These are phyloP conservation scores for Hyaloraphidium curvatum DNA, from an alignment of 192 early-diverging fungal species.

Conservation along the genomic window DNA sequence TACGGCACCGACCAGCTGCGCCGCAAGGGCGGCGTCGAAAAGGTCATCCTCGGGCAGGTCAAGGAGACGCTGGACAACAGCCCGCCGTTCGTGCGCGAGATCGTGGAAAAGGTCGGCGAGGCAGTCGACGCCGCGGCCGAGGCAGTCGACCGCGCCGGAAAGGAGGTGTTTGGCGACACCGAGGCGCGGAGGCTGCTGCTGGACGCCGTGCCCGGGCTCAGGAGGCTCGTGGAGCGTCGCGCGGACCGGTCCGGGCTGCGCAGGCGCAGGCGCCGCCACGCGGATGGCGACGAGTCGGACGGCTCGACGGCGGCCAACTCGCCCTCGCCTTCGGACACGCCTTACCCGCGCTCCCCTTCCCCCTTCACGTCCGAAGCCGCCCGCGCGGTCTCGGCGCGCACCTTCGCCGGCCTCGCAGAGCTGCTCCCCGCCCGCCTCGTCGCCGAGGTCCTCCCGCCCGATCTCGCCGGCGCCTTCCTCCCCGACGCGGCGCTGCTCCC, in stretches of 20 bases:
- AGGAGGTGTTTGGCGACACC: not conserved
- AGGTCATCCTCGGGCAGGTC: constrained; percentile 18
- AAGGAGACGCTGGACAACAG: not conserved
- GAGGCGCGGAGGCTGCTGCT: too few species aligned
- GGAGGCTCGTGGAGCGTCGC: not conserved
- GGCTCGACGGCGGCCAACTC: not conserved
- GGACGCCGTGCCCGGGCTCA: too few species aligned
- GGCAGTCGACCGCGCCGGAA: not conserved
- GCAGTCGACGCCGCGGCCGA: not conserved
- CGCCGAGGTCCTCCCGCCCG: not conserved
- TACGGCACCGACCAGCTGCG: constrained; percentile 76
- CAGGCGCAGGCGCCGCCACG: not conserved
- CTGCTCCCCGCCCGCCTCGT: not conserved
- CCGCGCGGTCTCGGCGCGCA: too few species aligned
- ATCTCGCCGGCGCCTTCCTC: not conserved
- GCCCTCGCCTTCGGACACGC: not conserved
- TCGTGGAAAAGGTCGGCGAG: constrained; percentile 3
- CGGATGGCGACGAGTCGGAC: not conserved
- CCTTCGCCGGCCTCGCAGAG: too few species aligned
- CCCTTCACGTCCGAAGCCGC: too few species aligned
- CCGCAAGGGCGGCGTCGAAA: constrained; percentile 54
- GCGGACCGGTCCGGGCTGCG: not conserved
- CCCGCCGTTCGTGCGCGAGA: not conserved
- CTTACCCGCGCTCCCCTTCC: not conserved
- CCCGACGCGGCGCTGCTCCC: too few species aligned